These are phyloP conservation scores for Incumbomyces lentus DNA, from an alignment of 2,329 filamentous ascomycete species.

Conservation along the genomic window DNA sequence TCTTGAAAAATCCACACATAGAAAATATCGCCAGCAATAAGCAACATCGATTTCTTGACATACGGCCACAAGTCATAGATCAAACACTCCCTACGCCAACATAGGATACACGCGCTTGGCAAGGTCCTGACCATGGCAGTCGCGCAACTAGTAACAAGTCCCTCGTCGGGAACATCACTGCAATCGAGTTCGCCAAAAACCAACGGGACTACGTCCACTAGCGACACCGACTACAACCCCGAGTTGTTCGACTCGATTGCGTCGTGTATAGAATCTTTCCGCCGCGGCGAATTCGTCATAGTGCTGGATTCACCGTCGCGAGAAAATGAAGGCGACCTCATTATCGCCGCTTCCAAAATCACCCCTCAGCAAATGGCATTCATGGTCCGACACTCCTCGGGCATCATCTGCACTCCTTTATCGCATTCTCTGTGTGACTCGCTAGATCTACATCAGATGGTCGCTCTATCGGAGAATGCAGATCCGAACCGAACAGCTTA, in stretches of 20 bases:
- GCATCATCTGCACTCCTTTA: conserved; percentile 83
- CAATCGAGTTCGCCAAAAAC: too few species aligned
- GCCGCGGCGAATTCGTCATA: conserved; percentile 75
- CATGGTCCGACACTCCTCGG: conserved; percentile 80
- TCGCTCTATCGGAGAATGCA: conserved; percentile 51
- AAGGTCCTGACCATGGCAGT: too few species aligned
- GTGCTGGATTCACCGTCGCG: conserved; percentile 86
- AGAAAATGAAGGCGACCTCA: conserved; percentile 97
- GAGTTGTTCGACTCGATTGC: conserved; percentile 24
- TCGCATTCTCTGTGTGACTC: conserved; percentile 55
- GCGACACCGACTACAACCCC: not conserved
- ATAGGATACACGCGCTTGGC: too few species aligned
- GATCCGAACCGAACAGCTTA: conserved; percentile 90
- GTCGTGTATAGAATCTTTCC: conserved; percentile 24
- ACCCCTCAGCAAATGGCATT: conserved; percentile 91
- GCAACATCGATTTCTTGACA: too few species aligned
- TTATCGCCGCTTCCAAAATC: conserved; percentile 77
- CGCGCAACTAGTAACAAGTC: too few species aligned
- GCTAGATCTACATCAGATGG: conserved; percentile 84
- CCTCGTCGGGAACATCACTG: too few species aligned
- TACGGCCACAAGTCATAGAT: too few species aligned
- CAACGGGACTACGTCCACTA: too few species aligned
- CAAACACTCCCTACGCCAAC: too few species aligned
- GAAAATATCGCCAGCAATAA: too few species aligned
- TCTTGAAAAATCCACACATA: too few species aligned